These are phyloP conservation scores for Albophoma yamanashiensis DNA, from an alignment of 2,329 filamentous ascomycete genomes.

Conservation along the genomic window DNA sequence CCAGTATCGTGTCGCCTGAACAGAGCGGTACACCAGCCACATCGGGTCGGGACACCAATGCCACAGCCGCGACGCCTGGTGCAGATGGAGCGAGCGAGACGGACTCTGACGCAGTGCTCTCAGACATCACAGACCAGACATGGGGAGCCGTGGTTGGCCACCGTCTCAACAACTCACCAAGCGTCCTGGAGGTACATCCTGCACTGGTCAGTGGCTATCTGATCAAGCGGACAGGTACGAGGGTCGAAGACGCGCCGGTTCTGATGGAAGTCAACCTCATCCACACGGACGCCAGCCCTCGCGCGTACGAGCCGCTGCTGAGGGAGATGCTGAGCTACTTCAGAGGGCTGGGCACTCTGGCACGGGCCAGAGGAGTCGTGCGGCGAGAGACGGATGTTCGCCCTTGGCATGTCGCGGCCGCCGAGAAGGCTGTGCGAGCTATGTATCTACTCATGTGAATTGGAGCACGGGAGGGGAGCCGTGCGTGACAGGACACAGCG, in stretches of 20 bases:
- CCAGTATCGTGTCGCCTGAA: constrained; percentile 49
- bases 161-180: constrained; percentile 48
- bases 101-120: constrained; percentile 50
- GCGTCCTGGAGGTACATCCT: constrained; percentile 42
- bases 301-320: constrained; percentile 52
- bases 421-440: constrained; percentile 55
- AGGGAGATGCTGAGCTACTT: constrained; percentile 63
- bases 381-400: constrained; percentile 49
- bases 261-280: constrained; percentile 56
- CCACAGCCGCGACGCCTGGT: constrained; percentile 34
- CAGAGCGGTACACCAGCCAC: constrained; percentile 41
- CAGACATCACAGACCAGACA: constrained; percentile 63
- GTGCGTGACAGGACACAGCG: not conserved
- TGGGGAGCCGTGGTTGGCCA: constrained; percentile 66
- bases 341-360: constrained; percentile 56
- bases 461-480: not conserved
- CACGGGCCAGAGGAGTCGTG: constrained; percentile 53
- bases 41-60: constrained; percentile 27
- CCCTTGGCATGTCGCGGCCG: constrained; percentile 69
- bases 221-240: constrained; percentile 49
- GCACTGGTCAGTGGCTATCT: constrained; percentile 55
- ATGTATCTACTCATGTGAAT: constrained; percentile 53
- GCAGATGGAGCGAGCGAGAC: constrained; percentile 30
- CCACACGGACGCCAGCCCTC: constrained; percentile 39
- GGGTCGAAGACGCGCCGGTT: constrained; percentile 45